A percentile compares a stretch with the other conserved stretches of the same genome.
phyloP scores from a whole-genome alignment of 1,139 yeast genomes.

The Arxiozyma bovina region DNA sequence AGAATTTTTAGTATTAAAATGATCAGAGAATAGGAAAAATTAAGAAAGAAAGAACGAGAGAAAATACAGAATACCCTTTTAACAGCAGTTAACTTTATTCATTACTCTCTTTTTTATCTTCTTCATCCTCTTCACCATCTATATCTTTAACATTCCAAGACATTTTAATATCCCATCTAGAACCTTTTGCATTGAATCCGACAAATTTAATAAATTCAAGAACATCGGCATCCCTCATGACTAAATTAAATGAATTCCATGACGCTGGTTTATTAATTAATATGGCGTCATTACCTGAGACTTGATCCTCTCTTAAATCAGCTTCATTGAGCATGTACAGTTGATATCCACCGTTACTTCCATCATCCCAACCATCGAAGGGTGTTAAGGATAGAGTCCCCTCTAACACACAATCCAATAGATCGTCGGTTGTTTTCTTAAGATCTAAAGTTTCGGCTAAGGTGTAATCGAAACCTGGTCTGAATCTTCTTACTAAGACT shows the following conservation, averaged over 20 bases:
- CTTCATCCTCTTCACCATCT: conserved; percentile 32
- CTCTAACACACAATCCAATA: conserved; percentile 31
- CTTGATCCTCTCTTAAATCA: conserved; percentile 36
- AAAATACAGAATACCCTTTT: too few relatives aligned
- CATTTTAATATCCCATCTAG: conserved; percentile 83
- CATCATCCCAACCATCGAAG: conserved; percentile 72
- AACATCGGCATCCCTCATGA: conserved; percentile 75
- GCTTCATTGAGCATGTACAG: conserved; percentile 66
- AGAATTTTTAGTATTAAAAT: not conserved
- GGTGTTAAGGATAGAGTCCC: conserved; percentile 78
- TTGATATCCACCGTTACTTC: conserved; percentile 91
- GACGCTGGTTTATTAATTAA: conserved; percentile 71
- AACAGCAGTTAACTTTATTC: not conserved
- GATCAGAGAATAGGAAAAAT: too few relatives aligned
- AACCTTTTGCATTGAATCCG: conserved; percentile 78
- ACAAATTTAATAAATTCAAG: conserved; percentile 88
- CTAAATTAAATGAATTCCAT: conserved; percentile 73
- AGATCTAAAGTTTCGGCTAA: conserved; percentile 71
- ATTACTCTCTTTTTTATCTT: conserved; percentile 13
- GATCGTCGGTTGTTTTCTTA: conserved; percentile 30
- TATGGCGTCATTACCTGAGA: conserved; percentile 65
- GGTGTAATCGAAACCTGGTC: conserved; percentile 93
- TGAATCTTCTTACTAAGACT: conserved; percentile 68
- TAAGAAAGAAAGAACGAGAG: not conserved
- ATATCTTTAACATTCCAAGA: conserved; percentile 63